Base-by-base conservation (phyloP, 768 basidiomycete species). In the Termitomyces sp. region DNA sequence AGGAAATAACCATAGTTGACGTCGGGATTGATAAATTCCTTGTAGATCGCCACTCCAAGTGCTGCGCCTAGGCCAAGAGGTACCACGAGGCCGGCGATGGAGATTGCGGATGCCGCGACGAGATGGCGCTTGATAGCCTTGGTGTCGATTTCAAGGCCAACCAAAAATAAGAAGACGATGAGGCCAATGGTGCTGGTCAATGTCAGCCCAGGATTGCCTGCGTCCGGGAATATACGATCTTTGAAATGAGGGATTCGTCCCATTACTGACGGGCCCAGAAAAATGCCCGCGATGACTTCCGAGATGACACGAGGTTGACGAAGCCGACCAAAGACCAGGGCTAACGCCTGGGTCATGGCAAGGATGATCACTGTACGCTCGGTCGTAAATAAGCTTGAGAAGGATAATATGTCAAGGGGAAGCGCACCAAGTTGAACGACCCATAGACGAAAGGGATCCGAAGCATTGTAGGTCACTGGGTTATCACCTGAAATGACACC, bases 221-320 rank as follows among this genome's bases (percentile, higher is more conserved):
- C 64, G 0, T 63, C 44, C 0, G 87, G 86, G 68, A 89, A 90
- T 59, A 90, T 86, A 27, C 70, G 66, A 12, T 70, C 46, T 19
- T 71, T 76, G 73, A 94, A 96, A 35, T 76, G 68, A 0, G 90
- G 92, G 54, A 94, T 92, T 25, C 83, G 84, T 3, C 92, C 92
- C 81, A 92, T 84, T 9, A 89, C 82, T 0, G 83, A 78, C 0
- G 84, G 84, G 41, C 94, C 95, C 16, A 98, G 78, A 27, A 98
- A 66, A 61, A 98, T 85, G 21, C 96, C 96, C 0, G 87, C 92
- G 53, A 98, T 83, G 59, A 97, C 89, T 69, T 98, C 95, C 46
- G 94, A 86, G 47, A 97, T 94, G 57, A 98, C 95, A 19, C 87
- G 79, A 3, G 96, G 96, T 64, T 98, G 95, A 35, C 83, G 85